Conservation (phyloP, 805 yeast genomes). For the Metschnikowia aberdeeniae region DNA sequence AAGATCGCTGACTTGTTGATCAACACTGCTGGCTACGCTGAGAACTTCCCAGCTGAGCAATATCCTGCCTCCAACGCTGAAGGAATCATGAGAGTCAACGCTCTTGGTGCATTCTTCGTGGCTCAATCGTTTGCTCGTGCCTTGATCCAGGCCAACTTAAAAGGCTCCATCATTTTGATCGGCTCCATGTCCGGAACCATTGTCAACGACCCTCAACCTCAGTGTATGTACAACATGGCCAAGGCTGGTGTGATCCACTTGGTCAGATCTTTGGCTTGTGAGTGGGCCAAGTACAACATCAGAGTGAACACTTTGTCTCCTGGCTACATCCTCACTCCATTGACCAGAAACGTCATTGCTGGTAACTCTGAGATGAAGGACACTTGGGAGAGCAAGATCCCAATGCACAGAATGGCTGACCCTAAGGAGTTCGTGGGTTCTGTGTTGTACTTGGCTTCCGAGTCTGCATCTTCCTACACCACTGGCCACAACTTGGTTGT, state of each 20-base stretch:
- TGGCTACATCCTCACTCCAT: slow-evolving; percentile 76
- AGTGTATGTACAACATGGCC: slow-evolving; percentile 77
- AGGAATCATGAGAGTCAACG: slow-evolving; percentile 63
- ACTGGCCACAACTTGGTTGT: slow-evolving; percentile 81
- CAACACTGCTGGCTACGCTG: slow-evolving; percentile 84
- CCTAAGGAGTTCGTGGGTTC: slow-evolving; percentile 81
- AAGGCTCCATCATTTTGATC: slow-evolving; percentile 61
- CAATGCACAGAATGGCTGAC: slow-evolving; percentile 80
- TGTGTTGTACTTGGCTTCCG: slow-evolving; percentile 66
- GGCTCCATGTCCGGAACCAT: slow-evolving; percentile 81
- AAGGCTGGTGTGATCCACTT: slow-evolving; percentile 84
- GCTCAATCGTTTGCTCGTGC: slow-evolving; percentile 72
- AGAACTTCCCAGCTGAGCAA: slow-evolving; percentile 72
- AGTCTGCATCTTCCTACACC: slow-evolving; percentile 69
- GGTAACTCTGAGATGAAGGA: slow-evolving; percentile 60
- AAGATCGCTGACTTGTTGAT: slow-evolving; percentile 61
- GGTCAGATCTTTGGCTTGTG: slow-evolving; percentile 71
- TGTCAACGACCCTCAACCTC: slow-evolving; percentile 77
- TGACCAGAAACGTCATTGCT: slow-evolving; percentile 66
- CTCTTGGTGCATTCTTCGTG: slow-evolving; percentile 70
- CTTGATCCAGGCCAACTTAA: slow-evolving; percentile 50
- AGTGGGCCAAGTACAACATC: slow-evolving; percentile 74
- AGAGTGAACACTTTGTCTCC: slow-evolving; percentile 78
- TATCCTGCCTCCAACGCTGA: slow-evolving; percentile 72
- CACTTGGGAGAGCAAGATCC: slow-evolving; percentile 68